phyloP scores from a whole-genome alignment of 768 basidiomycete species.

The Nidularia pulvinata region DNA sequence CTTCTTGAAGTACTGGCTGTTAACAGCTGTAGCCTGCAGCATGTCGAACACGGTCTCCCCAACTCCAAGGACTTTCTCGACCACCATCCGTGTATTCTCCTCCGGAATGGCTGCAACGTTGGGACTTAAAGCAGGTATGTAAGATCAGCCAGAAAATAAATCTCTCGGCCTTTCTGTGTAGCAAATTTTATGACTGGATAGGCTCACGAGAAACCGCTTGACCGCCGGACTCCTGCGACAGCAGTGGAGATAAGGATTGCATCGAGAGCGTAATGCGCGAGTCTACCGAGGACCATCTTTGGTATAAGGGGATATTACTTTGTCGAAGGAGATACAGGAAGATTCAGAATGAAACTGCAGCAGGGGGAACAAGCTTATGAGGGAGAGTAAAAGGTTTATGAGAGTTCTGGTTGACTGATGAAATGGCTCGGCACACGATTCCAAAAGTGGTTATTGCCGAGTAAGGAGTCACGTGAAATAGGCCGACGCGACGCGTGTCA shows the following conservation, averaged over 20 bases:
- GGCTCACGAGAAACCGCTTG: constrained; percentile 89
- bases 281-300: constrained; percentile 63
- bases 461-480: no score
- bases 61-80: constrained; percentile 81
- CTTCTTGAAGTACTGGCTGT: constrained; percentile 80
- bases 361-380: no score
- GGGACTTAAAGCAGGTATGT: constrained; percentile 1
- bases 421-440: no score
- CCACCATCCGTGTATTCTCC: constrained; percentile 70
- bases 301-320: no score
- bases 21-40: constrained; percentile 83
- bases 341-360: no score
- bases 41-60: constrained; percentile 92
- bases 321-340: no score
- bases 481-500: no score
- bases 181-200: neutral
- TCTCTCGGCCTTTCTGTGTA: neutral
- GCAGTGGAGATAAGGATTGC: constrained; percentile 87
- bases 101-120: constrained; percentile 60
- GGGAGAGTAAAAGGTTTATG: no score
- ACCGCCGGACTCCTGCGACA: constrained; percentile 86
- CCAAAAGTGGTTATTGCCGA: no score
- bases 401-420: no score
- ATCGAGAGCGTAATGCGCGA: constrained; percentile 85
- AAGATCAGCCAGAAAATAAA: neutral